Evolutionary conservation across 2,329 filamentous ascomycete genomes (phyloP).

Genomic region (Trichoderma sp.): DNA sequence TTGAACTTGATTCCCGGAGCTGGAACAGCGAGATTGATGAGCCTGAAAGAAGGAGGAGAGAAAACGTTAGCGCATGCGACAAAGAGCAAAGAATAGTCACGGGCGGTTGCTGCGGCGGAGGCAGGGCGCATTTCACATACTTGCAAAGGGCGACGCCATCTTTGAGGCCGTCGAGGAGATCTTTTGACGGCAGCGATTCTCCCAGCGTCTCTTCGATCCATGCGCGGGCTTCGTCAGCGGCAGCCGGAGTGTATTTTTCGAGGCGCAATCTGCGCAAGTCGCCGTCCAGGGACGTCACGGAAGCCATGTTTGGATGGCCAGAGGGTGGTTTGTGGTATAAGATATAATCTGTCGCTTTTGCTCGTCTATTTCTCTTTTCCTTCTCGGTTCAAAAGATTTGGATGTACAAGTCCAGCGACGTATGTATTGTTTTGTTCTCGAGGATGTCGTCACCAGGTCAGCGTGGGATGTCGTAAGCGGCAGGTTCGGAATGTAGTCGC

Average conservation of each 20-base stretch:
- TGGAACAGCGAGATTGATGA: slow-evolving; percentile 79
- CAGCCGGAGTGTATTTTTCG: slow-evolving; percentile 88
- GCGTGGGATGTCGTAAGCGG: slow-evolving; percentile 20
- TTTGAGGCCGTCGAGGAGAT: slow-evolving; percentile 84
- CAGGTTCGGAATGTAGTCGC: slow-evolving; percentile 28
- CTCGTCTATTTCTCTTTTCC: neutral
- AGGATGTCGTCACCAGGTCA: slow-evolving; percentile 27
- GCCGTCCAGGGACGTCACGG: slow-evolving; percentile 89
- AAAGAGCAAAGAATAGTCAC: neutral
- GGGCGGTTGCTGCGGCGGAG: neutral
- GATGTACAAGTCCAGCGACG: neutral
- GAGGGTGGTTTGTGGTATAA: neutral
- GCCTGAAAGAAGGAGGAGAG: slow-evolving; percentile 51
- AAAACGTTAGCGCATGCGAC: slow-evolving; percentile 16
- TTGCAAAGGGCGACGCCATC: slow-evolving; percentile 93
- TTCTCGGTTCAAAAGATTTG: neutral
- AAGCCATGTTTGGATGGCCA: slow-evolving; percentile 68
- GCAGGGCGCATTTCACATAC: slow-evolving; percentile 53
- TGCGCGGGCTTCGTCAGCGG: slow-evolving; percentile 78
- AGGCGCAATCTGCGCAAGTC: slow-evolving; percentile 93
- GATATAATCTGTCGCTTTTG: neutral
- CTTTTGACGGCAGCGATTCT: slow-evolving; percentile 70
- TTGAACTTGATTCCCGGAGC: slow-evolving; percentile 87
- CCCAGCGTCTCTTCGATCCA: slow-evolving; percentile 88
- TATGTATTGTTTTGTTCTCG: neutral